Percentiles rank a stretch among this genome's conserved stretches.
Evolutionary conservation across 257 asterid species (phyloP).

Genomic region (Solanum habrochaites): DNA sequence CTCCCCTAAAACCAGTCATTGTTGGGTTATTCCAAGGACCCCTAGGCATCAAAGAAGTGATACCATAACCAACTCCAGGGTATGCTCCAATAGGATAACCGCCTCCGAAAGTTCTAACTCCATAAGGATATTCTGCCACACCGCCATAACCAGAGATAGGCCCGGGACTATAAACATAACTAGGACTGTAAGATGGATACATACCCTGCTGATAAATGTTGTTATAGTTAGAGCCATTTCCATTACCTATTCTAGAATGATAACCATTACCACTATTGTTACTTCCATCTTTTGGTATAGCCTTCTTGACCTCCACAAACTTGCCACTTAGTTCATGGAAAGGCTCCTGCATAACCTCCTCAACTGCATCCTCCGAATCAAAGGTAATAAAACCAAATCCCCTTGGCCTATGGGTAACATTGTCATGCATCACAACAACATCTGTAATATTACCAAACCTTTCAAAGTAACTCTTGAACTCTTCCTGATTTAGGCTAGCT

Average conservation of each 20-base stretch:
- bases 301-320: constrained; percentile 82
- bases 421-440: constrained; percentile 91
- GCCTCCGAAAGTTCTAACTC: constrained; percentile 36
- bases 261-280: constrained; percentile 19
- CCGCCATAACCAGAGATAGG: constrained; percentile 34
- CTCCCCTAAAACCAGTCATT: constrained; percentile 34
- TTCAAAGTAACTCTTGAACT: constrained; percentile 75
- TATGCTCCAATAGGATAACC: constrained; percentile 49
- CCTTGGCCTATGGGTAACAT: constrained; percentile 73
- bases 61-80: constrained; percentile 50
- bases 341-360: constrained; percentile 64
- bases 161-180: constrained; percentile 34
- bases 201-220: constrained; percentile 29
- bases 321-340: constrained; percentile 69
- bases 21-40: constrained; percentile 36
- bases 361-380: constrained; percentile 76
- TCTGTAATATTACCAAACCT: constrained; percentile 74
- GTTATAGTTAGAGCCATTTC: constrained; percentile 26
- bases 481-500: constrained; percentile 63
- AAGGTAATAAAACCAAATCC: constrained; percentile 91
- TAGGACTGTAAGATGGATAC: constrained; percentile 26
- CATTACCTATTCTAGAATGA: constrained; percentile 34
- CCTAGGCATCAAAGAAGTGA: constrained; percentile 37
- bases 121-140: constrained; percentile 46
- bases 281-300: constrained; percentile 73